Conservation (phyloP, 352 stramenopile genomes). For the Phytophthora ohioensis region DNA sequence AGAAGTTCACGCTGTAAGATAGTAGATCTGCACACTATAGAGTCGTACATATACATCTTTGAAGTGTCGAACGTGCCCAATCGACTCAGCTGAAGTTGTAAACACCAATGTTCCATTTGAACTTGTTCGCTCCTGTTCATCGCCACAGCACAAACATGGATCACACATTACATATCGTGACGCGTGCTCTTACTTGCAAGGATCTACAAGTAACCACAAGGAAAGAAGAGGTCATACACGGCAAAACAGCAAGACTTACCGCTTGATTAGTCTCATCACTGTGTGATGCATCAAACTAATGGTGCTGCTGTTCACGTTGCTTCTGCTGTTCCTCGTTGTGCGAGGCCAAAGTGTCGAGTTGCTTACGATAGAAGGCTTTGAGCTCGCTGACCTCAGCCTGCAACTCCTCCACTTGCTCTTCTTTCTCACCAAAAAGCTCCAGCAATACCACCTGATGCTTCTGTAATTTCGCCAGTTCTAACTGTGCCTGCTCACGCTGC, state of each 20-base stretch:
- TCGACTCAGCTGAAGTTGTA: background rate
- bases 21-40: background rate
- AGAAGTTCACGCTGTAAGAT: conserved; percentile 50
- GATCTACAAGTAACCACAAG: background rate
- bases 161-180: background rate
- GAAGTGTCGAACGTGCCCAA: background rate
- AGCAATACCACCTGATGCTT: conserved; percentile 85
- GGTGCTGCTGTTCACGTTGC: conserved; percentile 41
- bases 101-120: background rate
- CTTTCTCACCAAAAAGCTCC: conserved; percentile 87
- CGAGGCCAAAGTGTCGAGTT: conserved; percentile 72
- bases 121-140: too few species aligned
- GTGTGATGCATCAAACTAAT: conserved; percentile 21
- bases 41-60: too few species aligned
- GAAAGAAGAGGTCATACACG: background rate
- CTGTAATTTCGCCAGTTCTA: conserved; percentile 63
- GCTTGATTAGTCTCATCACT: conserved; percentile 12
- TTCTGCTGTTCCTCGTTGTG: conserved; percentile 52
- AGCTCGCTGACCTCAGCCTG: conserved; percentile 80
- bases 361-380: conserved; percentile 83
- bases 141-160: background rate
- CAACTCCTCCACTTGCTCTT: conserved; percentile 87
- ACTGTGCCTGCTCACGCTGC: conserved; percentile 56
- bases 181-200: too few species aligned
- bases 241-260: conserved; percentile 15